phyloP scores from a whole-genome alignment of 108 stramenopile genomes.

The Discostella stelligeroides region DNA sequence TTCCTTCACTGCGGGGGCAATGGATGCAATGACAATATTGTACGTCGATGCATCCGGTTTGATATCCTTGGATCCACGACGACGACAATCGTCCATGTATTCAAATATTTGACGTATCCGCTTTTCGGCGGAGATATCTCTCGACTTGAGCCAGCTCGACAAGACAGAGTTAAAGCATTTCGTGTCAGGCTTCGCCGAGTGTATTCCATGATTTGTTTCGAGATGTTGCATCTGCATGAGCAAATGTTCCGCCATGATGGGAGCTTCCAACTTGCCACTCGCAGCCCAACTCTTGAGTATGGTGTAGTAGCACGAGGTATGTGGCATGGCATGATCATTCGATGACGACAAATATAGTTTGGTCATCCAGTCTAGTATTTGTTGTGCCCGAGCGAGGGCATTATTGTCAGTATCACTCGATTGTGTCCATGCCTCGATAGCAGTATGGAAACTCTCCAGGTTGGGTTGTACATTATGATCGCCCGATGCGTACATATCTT shows the following conservation, averaged over 20 bases:
- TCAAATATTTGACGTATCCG: slow-evolving; percentile 55
- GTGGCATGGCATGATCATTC: slow-evolving; percentile 58
- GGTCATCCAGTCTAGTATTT: slow-evolving; percentile 73
- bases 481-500: slow-evolving; percentile 50
- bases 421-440: slow-evolving; percentile 53
- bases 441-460: slow-evolving; percentile 43
- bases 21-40: slow-evolving; percentile 53
- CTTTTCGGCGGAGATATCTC: slow-evolving; percentile 36
- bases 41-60: slow-evolving; percentile 39
- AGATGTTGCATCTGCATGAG: slow-evolving; percentile 66
- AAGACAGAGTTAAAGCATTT: slow-evolving; percentile 69
- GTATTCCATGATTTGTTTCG: slow-evolving; percentile 37
- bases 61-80: slow-evolving; percentile 25
- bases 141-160: slow-evolving; percentile 59
- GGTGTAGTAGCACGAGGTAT: slow-evolving; percentile 65
- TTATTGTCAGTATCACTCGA: slow-evolving; percentile 35
- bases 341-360: slow-evolving; percentile 41
- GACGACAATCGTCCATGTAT: slow-evolving; percentile 54
- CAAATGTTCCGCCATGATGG: slow-evolving; percentile 63
- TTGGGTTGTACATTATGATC: slow-evolving; percentile 59
- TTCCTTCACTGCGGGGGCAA: slow-evolving; percentile 40
- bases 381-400: slow-evolving; percentile 34
- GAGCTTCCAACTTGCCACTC: slow-evolving; percentile 56
- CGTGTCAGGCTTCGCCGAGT: slow-evolving; percentile 46
- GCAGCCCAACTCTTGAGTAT: slow-evolving; percentile 67